Evolutionary conservation across 768 basidiomycete genomes (phyloP), one percentile per base, ranked within the genome.

Genomic region (Dendrothele bispora): DNA sequence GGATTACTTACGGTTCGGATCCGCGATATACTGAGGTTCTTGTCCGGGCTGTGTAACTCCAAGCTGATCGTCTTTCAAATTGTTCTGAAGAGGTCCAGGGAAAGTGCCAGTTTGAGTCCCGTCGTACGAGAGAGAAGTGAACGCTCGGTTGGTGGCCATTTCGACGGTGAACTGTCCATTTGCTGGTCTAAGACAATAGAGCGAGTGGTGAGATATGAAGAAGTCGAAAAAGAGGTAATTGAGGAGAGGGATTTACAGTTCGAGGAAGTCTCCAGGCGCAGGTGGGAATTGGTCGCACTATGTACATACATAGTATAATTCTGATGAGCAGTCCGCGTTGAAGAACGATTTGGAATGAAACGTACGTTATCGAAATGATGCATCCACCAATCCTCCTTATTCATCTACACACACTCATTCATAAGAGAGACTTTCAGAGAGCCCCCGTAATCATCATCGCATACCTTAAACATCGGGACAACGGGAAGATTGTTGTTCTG

Each of bases 261-360:
- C 71, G 7, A 77, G 65, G 49, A 74, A 75, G 40, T 68, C 68
- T 2, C 71, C 73, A 17, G 61, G 55, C 4, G 58, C 66, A 1
- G 75, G 75, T 4, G 75, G 75, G 51, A 76, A 73, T 50, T 71
- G 59, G 49, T 76, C 73, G 50, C 74, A 76, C 73, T 75, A 30
- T 11, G 8, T 22, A 14, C 25, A 18, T 10, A 21, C 24, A 24
- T 48, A 26, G 24, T 28, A 24, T 22, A 25, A 35, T 34, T 32
- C 5, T 26, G 43, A 32, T 20, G 18, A 43, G 10, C n/a, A 28
- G 37, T 20, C 29, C 7, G 14, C 14, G 12, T 26, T 27, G 30
- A n/a, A 8, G 32, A 12, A 22, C 21, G 28, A 15, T 26, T 26
- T 17, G 30, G 7, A 6, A 34, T 26, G 5, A 8, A 17, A 22